Evolutionary conservation across 768 basidiomycete genomes (phyloP), one percentile per base, ranked within the genome.

Genomic region (Tricholoma furcatifolium): DNA sequence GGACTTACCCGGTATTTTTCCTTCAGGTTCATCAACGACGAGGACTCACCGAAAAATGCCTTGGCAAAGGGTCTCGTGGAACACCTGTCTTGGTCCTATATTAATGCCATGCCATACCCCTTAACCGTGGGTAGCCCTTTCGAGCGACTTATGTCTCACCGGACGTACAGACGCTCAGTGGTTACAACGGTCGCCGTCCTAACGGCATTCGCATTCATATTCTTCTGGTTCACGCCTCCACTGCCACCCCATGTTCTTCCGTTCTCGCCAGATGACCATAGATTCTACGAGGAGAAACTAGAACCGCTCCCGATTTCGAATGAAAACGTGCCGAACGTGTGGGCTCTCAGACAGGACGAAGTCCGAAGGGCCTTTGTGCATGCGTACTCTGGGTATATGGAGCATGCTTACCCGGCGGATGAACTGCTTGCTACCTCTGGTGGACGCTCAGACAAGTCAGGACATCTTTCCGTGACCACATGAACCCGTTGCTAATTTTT

Each of bases 281-380:
- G 15, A 7, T 31, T 49, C 17, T 11, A 49, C 38, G 41, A 43
- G 15, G 23, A 42, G 31, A 15, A 36, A 21, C 24, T 43, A 7
- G 50, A 20, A 31, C 18, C 17, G n/a, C 42, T 43, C 36, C 15
- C 21, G 34, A 27, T 7, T 10, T 3, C 43, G 9, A 34, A 45
- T 14, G 41, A 50, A 21, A 35, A 39, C 18, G 14, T 43, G 9
- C 44, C 57, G 11, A 50, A 57, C 27, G 7, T 27, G 3, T 82
- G 80, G 79, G 62, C 65, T 5, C 17, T 54, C 6, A 66, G 81
- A 23, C 77, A 79, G 43, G 67, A 73, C 15, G 65, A 76, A 53
- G 82, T 87, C 9, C 70, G 74, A 56, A 65, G 73, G 14, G 78
- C 82, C 0, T 87, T 81, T 64, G 56, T 75, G n/a, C 78, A 81